Percentiles rank a stretch among this genome's conserved stretches.
Conservation (phyloP, 2,329 filamentous ascomycete species). For the Pseudogymnoascus sp. region DNA sequence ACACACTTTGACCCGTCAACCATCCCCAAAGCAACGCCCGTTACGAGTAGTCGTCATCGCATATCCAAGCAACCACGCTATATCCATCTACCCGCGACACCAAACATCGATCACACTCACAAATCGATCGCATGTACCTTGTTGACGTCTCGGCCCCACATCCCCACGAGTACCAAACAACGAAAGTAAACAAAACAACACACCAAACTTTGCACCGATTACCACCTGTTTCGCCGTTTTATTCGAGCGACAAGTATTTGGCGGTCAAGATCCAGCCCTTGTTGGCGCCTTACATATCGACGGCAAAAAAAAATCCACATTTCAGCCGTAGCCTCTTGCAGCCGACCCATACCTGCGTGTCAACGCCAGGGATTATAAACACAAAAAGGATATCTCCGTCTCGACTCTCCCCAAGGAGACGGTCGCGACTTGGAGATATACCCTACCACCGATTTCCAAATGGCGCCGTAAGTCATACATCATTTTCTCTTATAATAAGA, state of each 20-base stretch:
- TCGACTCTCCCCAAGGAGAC: constrained; percentile 27
- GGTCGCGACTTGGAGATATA: constrained; percentile 27
- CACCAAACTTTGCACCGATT: background rate
- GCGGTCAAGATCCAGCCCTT: constrained; percentile 1
- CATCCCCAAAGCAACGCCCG: constrained; percentile 7
- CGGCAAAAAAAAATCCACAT: constrained; percentile 1
- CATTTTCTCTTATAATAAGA: background rate
- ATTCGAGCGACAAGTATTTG: background rate
- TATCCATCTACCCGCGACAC: constrained; percentile 6
- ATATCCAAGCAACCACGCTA: background rate
- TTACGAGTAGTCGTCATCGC: background rate
- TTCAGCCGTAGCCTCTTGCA: constrained; percentile 7
- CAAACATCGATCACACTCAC: constrained; percentile 3
- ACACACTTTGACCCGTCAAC: constrained; percentile 1
- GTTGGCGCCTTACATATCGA: constrained; percentile 6
- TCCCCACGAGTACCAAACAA: constrained; percentile 8
- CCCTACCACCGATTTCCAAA: constrained; percentile 15
- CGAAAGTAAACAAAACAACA: constrained; percentile 5
- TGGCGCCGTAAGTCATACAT: constrained; percentile 18
- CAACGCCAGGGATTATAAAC: constrained; percentile 9
- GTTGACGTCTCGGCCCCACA: constrained; percentile 5
- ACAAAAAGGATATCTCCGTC: constrained; percentile 24
- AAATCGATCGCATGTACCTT: constrained; percentile 7
- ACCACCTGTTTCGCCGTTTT: background rate
- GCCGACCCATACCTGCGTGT: background rate